Conservation (phyloP, 1,284 basidiomycete species). For the Sutorius eximius region DNA sequence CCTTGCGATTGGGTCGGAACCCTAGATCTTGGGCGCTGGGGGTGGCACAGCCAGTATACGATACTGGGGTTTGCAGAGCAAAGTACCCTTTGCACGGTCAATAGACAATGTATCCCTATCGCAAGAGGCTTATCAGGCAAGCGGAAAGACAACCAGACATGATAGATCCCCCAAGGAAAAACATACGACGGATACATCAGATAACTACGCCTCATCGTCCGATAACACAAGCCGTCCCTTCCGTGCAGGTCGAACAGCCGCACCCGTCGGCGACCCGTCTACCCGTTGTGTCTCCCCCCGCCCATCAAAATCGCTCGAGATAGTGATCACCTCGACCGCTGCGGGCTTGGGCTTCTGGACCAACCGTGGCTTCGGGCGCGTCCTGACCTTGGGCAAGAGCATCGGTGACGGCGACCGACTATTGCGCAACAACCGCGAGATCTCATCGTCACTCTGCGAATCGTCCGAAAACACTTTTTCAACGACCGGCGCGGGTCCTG, state of each 20-base stretch:
- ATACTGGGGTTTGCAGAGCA: not conserved
- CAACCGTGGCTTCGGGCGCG: constrained; percentile 32
- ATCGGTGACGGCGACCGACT: constrained; percentile 29
- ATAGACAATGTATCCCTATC: constrained; percentile 2
- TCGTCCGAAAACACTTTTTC: constrained; percentile 11
- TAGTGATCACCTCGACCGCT: constrained; percentile 13
- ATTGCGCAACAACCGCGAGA: constrained; percentile 20
- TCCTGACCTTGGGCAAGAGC: constrained; percentile 6
- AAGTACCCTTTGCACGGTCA: not conserved
- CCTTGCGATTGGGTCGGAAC: constrained; percentile 19
- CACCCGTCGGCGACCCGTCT: constrained; percentile 2
- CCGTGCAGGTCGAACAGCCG: constrained; percentile 17
- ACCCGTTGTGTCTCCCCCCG: not conserved
- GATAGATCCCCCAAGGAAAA: constrained; percentile 3
- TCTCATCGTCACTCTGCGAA: constrained; percentile 26
- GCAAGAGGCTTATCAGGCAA: constrained; percentile 8
- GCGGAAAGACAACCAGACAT: not conserved
- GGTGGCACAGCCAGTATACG: constrained; percentile 6
- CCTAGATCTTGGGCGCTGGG: constrained; percentile 4
- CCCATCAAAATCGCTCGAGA: constrained; percentile 29
- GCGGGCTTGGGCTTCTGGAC: constrained; percentile 18
- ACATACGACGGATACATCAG: constrained; percentile 7
- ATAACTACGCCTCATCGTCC: constrained; percentile 40
- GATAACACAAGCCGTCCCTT: constrained; percentile 44
- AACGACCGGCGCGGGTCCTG: not conserved